phyloP scores from a whole-genome alignment of 306 rosid genomes.

The Dalbergia cochinchinensis region DNA sequence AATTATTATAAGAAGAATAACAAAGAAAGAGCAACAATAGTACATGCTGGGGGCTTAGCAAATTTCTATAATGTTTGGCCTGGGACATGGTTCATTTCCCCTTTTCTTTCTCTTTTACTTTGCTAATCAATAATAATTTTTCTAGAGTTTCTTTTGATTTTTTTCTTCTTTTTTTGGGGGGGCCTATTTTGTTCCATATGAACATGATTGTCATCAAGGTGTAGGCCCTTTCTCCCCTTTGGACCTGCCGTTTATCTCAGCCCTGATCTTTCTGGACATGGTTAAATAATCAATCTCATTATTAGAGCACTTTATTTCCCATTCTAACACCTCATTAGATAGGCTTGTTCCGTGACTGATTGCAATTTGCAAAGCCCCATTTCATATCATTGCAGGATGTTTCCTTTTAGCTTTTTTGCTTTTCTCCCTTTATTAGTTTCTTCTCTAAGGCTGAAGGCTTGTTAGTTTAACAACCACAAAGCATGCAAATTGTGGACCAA shows the following conservation, averaged over 20 bases:
- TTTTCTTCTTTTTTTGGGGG: conserved; percentile 45
- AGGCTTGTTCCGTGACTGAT: conserved; percentile 38
- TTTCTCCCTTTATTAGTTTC: conserved; percentile 36
- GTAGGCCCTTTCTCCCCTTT: conserved; percentile 62
- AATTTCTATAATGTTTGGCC: conserved; percentile 45
- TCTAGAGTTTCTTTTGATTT: conserved; percentile 51
- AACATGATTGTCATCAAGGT: conserved; percentile 83
- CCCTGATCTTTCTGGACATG: conserved; percentile 17
- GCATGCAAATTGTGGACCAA: conserved; percentile 35
- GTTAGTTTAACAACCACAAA: conserved; percentile 44
- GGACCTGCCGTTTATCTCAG: conserved; percentile 2
- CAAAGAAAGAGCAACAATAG: conserved; percentile 32
- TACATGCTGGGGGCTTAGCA: conserved; percentile 43
- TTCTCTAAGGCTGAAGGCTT: conserved; percentile 7
- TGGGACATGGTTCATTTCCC: conserved; percentile 54
- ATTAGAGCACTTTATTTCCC: conserved; percentile 50
- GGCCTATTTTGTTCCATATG: conserved; percentile 53
- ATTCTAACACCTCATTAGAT: conserved; percentile 50
- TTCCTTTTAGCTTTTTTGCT: conserved; percentile 44
- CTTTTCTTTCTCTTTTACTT: conserved; percentile 56
- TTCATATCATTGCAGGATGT: conserved; percentile 45
- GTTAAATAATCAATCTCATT: conserved; percentile 49
- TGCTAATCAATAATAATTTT: conserved; percentile 40
- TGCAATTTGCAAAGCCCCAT: conserved; percentile 48
- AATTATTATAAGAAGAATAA: conserved; percentile 51